Evolutionary conservation across 208 protist species (phyloP).

Genomic region (Polymyxa betae): DNA sequence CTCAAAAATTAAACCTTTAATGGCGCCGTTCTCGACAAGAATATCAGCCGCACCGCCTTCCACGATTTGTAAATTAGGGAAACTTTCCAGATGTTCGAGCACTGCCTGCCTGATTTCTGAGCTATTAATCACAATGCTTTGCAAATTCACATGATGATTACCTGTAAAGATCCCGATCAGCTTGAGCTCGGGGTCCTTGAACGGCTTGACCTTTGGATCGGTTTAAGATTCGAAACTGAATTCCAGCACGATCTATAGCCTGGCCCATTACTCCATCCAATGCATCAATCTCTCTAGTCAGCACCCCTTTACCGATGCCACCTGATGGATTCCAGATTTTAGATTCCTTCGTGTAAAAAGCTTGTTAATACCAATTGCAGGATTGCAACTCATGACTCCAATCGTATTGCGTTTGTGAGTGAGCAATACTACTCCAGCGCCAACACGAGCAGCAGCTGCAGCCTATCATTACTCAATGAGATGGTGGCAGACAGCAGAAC

Average conservation of each 20-base stretch:
- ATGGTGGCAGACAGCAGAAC: too few species aligned
- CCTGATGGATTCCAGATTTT: constrained; percentile 61
- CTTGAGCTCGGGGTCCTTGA: constrained; percentile 70
- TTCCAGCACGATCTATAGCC: constrained; percentile 75
- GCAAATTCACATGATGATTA: too few species aligned
- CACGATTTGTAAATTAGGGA: constrained; percentile 46
- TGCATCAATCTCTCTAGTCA: constrained; percentile 84
- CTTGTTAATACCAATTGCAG: constrained; percentile 74
- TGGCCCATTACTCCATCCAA: constrained; percentile 82
- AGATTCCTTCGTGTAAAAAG: background rate
- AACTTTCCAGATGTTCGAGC: background rate
- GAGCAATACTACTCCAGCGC: constrained; percentile 77
- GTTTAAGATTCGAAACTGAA: constrained; percentile 83
- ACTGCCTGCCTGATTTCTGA: too few species aligned
- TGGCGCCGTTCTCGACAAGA: background rate
- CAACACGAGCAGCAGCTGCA: constrained; percentile 74
- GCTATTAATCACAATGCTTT: too few species aligned
- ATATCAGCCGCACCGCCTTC: constrained; percentile 64
- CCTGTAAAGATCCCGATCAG: constrained; percentile 68
- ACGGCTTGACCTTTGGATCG: constrained; percentile 78
- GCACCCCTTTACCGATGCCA: constrained; percentile 83
- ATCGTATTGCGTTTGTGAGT: constrained; percentile 79
- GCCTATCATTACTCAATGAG: constrained; percentile 46
- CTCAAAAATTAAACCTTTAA: background rate
- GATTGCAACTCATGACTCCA: constrained; percentile 86